Base-by-base conservation (phyloP, 768 basidiomycete genomes). In the Mycena olivaceomarginata region DNA sequence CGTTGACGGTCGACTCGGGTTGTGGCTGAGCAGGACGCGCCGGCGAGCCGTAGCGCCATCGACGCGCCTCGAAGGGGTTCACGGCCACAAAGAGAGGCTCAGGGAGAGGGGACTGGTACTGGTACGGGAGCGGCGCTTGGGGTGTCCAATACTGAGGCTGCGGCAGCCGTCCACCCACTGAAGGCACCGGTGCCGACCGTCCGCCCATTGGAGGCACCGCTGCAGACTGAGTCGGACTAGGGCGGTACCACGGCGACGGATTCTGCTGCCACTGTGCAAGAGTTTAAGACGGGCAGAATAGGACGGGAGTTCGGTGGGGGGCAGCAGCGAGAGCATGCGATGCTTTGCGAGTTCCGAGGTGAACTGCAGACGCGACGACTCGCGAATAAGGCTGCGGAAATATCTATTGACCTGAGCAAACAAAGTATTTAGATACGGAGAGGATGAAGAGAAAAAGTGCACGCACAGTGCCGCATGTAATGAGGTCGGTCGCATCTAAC, bases 281-380 rank as follows among this genome's bases (percentile, higher is more conserved):
- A 85, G 77, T 40, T 83, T 84, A 37, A 91, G 85, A 20, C 90
- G 86, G n/a, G 85, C 82, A 1, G 85, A 84, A 63, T 86, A 88
- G 1, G 89, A 81, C 4, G 84, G 84, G 9, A 79, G 75, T 18
- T 80, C 76, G 0, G 84, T 81, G 5, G 68, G 1, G 1, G 88
- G 83, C 11, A 86, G 76, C 41, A 87, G 75, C 18, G 87, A 85
- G 16, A 87, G 82, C 85, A 91, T 88, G 39, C 88, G 87, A 78
- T 86, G 84, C 77, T 87, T 91, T 31, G 81, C 85, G 4, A 92
- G 87, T 71, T 92, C 90, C 62, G 92, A 86, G n/a, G 82, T 85
- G 79, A 90, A 91, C 79, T 88, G 89, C 12, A 91, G 82, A 39
- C 84, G 85, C 31, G 90, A 90, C 0, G 91, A 91, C 40, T 86